A percentile compares a stretch with the other conserved stretches of the same genome.
Evolutionary conservation across 345 rosid genomes (phyloP).

Genomic region (Gossypioides kirkii): DNA sequence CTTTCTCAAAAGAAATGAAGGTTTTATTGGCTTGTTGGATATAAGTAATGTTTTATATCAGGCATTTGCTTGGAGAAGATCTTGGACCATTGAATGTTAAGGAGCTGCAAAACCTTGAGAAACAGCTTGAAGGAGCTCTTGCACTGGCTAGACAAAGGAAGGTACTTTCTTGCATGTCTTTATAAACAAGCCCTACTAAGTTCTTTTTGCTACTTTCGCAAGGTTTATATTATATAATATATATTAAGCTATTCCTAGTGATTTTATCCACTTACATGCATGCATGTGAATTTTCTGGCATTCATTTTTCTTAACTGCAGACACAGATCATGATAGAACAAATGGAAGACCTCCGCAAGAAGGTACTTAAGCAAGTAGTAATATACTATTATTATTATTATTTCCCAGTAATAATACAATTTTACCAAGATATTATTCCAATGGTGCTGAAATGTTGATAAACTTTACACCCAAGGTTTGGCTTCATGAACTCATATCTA

Average conservation of each 20-base stretch:
- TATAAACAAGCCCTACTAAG: not conserved
- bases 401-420: not conserved
- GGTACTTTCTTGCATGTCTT: slow-evolving; percentile 30
- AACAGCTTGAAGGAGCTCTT: slow-evolving; percentile 76
- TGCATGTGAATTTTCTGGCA: no score
- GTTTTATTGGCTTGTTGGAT: not conserved
- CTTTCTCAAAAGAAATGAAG: not conserved
- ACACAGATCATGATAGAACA: slow-evolving; percentile 73
- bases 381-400: not conserved
- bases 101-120: slow-evolving; percentile 72
- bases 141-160: slow-evolving; percentile 68
- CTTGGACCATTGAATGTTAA: slow-evolving; percentile 69
- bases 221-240: not conserved
- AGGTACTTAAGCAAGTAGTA: slow-evolving; percentile 33
- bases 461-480: not conserved
- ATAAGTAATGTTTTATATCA: not conserved
- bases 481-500: not conserved
- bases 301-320: slow-evolving; percentile 23
- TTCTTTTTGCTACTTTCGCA: no score
- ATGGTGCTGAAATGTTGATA: not conserved
- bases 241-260: no score
- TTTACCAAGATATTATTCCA: not conserved
- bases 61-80: slow-evolving; percentile 93
- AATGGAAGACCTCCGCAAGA: slow-evolving; percentile 80
- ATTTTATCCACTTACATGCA: no score